Base-by-base conservation (phyloP, 208 protist species). In the Crithidia bombi region DNA sequence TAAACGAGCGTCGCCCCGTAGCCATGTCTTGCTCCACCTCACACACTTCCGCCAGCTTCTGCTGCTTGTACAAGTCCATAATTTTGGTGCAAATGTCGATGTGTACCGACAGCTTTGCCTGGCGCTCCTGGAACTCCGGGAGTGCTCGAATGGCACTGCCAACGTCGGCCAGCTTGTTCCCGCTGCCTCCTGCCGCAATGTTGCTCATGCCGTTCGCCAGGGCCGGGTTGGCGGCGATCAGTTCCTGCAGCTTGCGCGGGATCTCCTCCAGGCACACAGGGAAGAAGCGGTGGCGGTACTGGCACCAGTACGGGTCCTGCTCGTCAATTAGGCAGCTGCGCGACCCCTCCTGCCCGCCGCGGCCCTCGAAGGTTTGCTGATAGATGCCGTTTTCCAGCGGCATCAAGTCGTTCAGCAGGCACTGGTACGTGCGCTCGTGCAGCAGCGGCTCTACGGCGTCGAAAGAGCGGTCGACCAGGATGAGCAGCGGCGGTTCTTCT, bases 381-480 rank as follows among this genome's bases (percentile, higher is more conserved):
- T 90, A 91, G 19, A 92, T 66, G 30, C 75, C 70, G 58, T 87
- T 76, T 17, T 75, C 78, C 7, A 92, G 73, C 5, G 85, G 85
- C 69, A 90, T 83, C 14, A 94, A 66, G 54, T 97, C 92, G 47
- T 93, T 69, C 32, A 92, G 61, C 44, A 97, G 75, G 39, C 82
- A 90, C 76, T 95, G 89, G 58, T 97, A 97, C 4, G 86, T 89
- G 69, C 87, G 82, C 52, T 95, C 82, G 72, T 97, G 92, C 57
- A 97, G 38, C 36, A 97, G 78, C 51, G 87, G 85, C 39, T 83
- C 86, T 10, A 82, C 54, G 3, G 79, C 69, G 58, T 97, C 92
- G 62, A 92, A 85, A 32, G 82, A 87, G 65, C 92, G 84, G 73
- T 97, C 92, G 32, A 95, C 67, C 19, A 97, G 70, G 51, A 97